phyloP scores from a whole-genome alignment of 305 asterid species.

The Solanum hybrid region DNA sequence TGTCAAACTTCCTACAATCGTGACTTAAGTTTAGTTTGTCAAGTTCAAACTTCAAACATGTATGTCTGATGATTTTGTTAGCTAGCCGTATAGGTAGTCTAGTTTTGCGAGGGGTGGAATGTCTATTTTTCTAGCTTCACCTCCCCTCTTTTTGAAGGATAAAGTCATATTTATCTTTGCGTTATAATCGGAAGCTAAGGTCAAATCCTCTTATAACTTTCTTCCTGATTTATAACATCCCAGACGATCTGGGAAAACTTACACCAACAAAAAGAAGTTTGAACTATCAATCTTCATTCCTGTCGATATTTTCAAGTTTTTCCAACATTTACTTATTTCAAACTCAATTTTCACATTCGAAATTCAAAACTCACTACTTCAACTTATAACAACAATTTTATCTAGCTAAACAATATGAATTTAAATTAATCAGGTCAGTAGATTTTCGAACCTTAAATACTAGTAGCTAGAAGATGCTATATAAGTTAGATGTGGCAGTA shows the following conservation, averaged over 20 bases:
- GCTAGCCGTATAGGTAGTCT: no score
- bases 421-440: neutral
- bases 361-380: neutral
- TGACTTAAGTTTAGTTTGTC: neutral
- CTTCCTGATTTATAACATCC: neutral
- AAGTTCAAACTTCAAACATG: neutral
- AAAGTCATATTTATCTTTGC: no score
- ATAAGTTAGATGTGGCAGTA: neutral
- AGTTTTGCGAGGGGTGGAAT: no score
- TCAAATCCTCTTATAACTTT: no score
- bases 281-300: neutral
- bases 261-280: neutral
- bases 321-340: neutral
- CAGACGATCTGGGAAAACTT: no score
- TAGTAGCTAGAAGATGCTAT: neutral
- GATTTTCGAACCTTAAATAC: neutral
- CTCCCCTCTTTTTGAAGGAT: no score
- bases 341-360: neutral
- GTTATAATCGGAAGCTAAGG: no score
- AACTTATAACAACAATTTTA: neutral
- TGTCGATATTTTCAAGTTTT: neutral
- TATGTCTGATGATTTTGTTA: no score
- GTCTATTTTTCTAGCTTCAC: no score
- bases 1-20: neutral
- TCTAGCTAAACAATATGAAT: neutral